phyloP scores from a whole-genome alignment of 495 filamentous ascomycete genomes.

The Apodospora peruviana region DNA sequence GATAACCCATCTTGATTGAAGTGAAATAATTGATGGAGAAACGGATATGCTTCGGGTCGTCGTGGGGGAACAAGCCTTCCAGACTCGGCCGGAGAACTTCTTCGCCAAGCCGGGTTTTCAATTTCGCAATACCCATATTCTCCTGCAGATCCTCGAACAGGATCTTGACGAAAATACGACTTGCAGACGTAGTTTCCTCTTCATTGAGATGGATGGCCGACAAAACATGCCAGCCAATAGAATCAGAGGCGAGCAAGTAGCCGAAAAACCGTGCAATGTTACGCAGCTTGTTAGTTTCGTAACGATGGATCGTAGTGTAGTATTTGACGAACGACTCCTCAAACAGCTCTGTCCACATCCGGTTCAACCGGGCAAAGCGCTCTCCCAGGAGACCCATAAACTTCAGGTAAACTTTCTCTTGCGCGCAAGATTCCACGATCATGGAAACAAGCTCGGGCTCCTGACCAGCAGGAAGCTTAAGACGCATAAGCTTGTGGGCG shows the following conservation, averaged over 20 bases:
- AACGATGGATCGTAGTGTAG: constrained; percentile 95
- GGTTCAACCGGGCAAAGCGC: constrained; percentile 89
- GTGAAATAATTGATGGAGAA: constrained; percentile 99
- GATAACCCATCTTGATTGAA: constrained; percentile 85
- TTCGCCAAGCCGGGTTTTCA: constrained; percentile 71
- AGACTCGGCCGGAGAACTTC: constrained; percentile 72
- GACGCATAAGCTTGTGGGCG: constrained; percentile 90
- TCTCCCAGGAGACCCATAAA: constrained; percentile 95
- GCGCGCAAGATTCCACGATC: constrained; percentile 93
- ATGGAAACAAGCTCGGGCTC: constrained; percentile 90
- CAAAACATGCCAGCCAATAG: constrained; percentile 86
- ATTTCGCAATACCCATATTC: constrained; percentile 72
- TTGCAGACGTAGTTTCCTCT: constrained; percentile 91
- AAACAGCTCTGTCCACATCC: constrained; percentile 88
- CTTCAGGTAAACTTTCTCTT: constrained; percentile 92
- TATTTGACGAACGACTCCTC: constrained; percentile 85
- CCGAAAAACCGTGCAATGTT: constrained; percentile 96
- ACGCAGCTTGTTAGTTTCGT: constrained; percentile 87
- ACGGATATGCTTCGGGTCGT: constrained; percentile 81
- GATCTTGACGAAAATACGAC: constrained; percentile 97
- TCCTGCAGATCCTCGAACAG: constrained; percentile 89
- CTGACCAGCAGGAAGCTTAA: constrained; percentile 79
- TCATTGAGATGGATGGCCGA: constrained; percentile 85
- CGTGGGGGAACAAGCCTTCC: constrained; percentile 82
- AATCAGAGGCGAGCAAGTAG: constrained; percentile 79